Conservation (phyloP, 2,329 filamentous ascomycete species). For the Venturia effusa region DNA sequence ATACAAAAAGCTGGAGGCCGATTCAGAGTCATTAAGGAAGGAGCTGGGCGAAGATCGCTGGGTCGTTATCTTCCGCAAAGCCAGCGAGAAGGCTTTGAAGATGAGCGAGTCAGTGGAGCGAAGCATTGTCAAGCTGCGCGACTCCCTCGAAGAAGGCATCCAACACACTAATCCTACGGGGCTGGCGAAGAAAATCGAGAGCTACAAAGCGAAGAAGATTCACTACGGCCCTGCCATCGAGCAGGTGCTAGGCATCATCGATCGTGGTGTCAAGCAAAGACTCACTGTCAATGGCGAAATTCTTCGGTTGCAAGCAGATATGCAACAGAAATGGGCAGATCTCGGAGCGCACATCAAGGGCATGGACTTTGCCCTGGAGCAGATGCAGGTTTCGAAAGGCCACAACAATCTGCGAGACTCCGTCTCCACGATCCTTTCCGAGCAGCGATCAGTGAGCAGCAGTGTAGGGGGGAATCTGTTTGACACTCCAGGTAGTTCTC, state of each 20-base stretch:
- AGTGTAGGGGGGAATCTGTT: slow-evolving; percentile 58
- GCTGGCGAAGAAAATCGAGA: slow-evolving; percentile 77
- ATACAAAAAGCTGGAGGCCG: slow-evolving; percentile 79
- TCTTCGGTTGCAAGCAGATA: slow-evolving; percentile 71
- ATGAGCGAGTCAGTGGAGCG: slow-evolving; percentile 94
- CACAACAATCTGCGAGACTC: slow-evolving; percentile 75
- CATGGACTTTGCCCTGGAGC: slow-evolving; percentile 65
- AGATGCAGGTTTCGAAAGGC: slow-evolving; percentile 49
- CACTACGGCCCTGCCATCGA: slow-evolving; percentile 93
- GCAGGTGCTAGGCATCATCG: slow-evolving; percentile 81
- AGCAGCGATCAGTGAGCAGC: slow-evolving; percentile 60
- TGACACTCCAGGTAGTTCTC: slow-evolving; percentile 51
- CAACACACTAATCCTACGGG: slow-evolving; percentile 60
- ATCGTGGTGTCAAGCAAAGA: slow-evolving; percentile 91
- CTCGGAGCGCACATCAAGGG: slow-evolving; percentile 68
- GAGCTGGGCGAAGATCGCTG: slow-evolving; percentile 93
- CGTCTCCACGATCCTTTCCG: slow-evolving; percentile 81
- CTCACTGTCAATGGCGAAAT: slow-evolving; percentile 95
- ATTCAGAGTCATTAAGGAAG: slow-evolving; percentile 78
- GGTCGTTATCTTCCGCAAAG: slow-evolving; percentile 90
- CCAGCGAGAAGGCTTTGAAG: slow-evolving; percentile 82
- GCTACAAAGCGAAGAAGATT: slow-evolving; percentile 85
- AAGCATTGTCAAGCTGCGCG: slow-evolving; percentile 70
- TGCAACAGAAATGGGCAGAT: slow-evolving; percentile 69
- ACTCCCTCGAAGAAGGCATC: slow-evolving; percentile 64